phyloP scores from a whole-genome alignment of 192 early-diverging fungal genomes.

The Rhizophagus sp. region DNA sequence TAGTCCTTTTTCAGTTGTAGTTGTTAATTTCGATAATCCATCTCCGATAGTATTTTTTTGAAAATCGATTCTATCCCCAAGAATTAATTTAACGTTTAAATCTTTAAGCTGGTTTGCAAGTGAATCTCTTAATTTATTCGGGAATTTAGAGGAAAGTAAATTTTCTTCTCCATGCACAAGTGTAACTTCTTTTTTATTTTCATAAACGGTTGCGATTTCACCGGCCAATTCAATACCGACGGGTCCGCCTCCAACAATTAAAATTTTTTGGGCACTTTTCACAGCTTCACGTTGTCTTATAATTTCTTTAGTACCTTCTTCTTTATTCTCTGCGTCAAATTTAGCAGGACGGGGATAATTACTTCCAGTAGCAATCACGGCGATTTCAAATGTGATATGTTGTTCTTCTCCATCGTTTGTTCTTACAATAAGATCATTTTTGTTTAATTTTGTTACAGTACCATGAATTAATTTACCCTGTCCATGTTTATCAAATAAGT shows the following conservation, averaged over 20 bases:
- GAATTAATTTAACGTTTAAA: conserved; percentile 32
- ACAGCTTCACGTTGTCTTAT: conserved; percentile 39
- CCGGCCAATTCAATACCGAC: conserved; percentile 64
- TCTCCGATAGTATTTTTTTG: conserved; percentile 4
- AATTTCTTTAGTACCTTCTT: conserved; percentile 41
- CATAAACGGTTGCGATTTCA: conserved; percentile 47
- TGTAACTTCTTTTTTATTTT: conserved; percentile 43
- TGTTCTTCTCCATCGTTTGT: conserved; percentile 29
- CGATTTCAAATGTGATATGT: conserved; percentile 49
- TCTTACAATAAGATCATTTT: conserved; percentile 44
- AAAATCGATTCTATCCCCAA: conserved; percentile 24
- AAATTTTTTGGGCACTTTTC: conserved; percentile 42
- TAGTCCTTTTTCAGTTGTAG: conserved; percentile 30
- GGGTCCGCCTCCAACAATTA: conserved; percentile 64
- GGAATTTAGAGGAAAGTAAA: conserved; percentile 39
- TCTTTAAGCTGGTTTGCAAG: conserved; percentile 9
- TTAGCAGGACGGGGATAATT: conserved; percentile 47
- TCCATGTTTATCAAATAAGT: conserved; percentile 41
- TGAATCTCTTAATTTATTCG: conserved; percentile 16
- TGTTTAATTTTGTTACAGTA: conserved; percentile 40
- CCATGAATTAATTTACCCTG: conserved; percentile 49
- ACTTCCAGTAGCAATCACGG: conserved; percentile 60
- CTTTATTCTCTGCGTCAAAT: conserved; percentile 36
- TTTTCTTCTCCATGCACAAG: conserved; percentile 41
- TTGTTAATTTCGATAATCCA: background rate